Evolutionary conservation across 192 early-diverging fungal genomes (phyloP).

Genomic region (Fimicolochytrium jonesii): DNA sequence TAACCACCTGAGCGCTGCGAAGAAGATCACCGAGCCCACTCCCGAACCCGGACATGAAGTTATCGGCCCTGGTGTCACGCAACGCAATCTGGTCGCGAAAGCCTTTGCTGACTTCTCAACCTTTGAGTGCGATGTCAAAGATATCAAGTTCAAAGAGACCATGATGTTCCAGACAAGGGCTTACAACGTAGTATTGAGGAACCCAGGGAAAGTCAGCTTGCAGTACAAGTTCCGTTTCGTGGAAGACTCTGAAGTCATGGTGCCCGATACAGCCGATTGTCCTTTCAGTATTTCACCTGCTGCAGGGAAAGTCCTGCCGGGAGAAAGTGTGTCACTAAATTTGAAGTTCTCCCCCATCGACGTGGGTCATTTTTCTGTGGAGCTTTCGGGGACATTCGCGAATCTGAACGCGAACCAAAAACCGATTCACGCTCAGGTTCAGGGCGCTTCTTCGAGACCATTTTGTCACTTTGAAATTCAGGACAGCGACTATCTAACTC

Average conservation of each 20-base stretch:
- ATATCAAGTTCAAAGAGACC: slow-evolving; percentile 53
- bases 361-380: slow-evolving; percentile 35
- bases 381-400: slow-evolving; percentile 29
- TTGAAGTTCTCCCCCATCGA: slow-evolving; percentile 50
- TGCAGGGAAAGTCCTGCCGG: slow-evolving; percentile 36
- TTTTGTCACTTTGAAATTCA: slow-evolving; percentile 64
- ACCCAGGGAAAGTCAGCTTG: slow-evolving; percentile 46
- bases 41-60: slow-evolving; percentile 46
- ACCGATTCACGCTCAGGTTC: slow-evolving; percentile 35
- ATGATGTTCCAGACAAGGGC: slow-evolving; percentile 56
- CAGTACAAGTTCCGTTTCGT: slow-evolving; percentile 35
- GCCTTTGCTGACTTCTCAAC: slow-evolving; percentile 50
- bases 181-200: slow-evolving; percentile 40
- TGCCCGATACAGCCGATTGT: slow-evolving; percentile 24
- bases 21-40: slow-evolving; percentile 41
- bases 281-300: slow-evolving; percentile 45
- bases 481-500: slow-evolving; percentile 52
- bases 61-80: slow-evolving; percentile 9
- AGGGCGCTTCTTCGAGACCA: slow-evolving; percentile 45
- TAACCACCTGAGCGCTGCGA: slow-evolving; percentile 11
- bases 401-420: slow-evolving; percentile 41
- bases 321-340: slow-evolving; percentile 33
- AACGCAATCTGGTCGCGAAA: slow-evolving; percentile 31
- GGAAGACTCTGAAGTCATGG: slow-evolving; percentile 23
- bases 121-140: slow-evolving; percentile 46